phyloP scores from a whole-genome alignment of 192 early-diverging fungal genomes.

The Lunasporangiospora selenospora region DNA sequence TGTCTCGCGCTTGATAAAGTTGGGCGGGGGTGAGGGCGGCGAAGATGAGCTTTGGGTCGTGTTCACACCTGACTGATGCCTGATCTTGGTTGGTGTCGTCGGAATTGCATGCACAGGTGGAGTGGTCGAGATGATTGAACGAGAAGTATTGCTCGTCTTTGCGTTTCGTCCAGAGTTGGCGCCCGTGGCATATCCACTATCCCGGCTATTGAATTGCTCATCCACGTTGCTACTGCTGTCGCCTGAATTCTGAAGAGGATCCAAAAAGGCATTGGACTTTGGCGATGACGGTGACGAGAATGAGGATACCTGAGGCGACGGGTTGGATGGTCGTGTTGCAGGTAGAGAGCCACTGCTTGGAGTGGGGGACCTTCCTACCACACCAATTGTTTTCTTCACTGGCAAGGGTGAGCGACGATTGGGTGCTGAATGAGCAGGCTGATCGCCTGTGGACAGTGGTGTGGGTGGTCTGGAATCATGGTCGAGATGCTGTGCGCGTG shows the following conservation, averaged over 20 bases:
- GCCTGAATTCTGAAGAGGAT: constrained; percentile 18
- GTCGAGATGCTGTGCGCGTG: neutral
- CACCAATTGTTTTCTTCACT: neutral
- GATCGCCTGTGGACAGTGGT: neutral
- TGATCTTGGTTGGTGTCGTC: neutral
- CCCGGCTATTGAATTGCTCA: neutral
- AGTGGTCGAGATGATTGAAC: constrained; percentile 1
- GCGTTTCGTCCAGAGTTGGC: neutral
- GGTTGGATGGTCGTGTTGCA: neutral
- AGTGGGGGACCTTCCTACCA: too few species aligned
- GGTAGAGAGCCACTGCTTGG: too few species aligned
- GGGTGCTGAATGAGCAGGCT: neutral
- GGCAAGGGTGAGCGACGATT: neutral
- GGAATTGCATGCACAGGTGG: neutral
- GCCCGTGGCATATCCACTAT: neutral
- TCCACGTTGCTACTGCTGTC: neutral
- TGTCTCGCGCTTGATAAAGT: constrained; percentile 12
- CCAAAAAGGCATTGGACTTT: constrained; percentile 5
- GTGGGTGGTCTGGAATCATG: neutral
- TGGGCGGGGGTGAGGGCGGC: neutral
- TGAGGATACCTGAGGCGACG: constrained; percentile 7
- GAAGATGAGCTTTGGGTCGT: constrained; percentile 11
- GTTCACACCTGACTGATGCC: neutral
- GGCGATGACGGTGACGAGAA: constrained; percentile 30
- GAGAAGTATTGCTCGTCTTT: neutral